Evolutionary conservation across 2,329 filamentous ascomycete genomes (phyloP).

Genomic region (Aureobasidium sp.): DNA sequence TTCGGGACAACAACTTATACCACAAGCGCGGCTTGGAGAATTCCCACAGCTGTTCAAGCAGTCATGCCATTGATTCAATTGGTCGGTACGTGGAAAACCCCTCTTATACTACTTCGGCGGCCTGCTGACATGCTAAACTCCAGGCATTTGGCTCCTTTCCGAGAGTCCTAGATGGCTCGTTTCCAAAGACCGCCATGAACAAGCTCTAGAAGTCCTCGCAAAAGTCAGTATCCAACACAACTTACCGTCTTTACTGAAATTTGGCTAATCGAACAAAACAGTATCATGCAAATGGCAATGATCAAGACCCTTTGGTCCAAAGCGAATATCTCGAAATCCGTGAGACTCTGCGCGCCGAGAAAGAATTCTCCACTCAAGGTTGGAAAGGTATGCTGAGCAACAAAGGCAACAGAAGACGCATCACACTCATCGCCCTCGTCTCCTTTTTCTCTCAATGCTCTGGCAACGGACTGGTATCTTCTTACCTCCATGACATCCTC

Average conservation of each 20-base stretch:
- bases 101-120: conserved; percentile 29
- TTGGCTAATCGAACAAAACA: background rate
- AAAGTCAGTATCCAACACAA: conserved; percentile 25
- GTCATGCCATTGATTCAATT: conserved; percentile 52
- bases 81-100: background rate
- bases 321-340: conserved; percentile 60
- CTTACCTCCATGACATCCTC: conserved; percentile 25
- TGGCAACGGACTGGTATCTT: conserved; percentile 42
- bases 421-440: conserved; percentile 42
- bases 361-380: conserved; percentile 23
- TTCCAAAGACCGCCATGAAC: conserved; percentile 53
- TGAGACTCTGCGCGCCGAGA: conserved; percentile 53
- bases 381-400: conserved; percentile 17
- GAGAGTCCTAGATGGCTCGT: conserved; percentile 61
- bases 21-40: conserved; percentile 43
- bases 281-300: conserved; percentile 53
- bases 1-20: conserved; percentile 12
- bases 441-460: conserved; percentile 50
- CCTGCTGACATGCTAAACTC: background rate
- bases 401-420: conserved; percentile 42
- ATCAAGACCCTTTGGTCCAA: conserved; percentile 51
- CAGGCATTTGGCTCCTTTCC: conserved; percentile 57
- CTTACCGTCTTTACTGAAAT: background rate
- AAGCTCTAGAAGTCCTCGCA: conserved; percentile 52
- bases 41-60: conserved; percentile 57